Percentiles rank a stretch among this genome's conserved stretches.
Evolutionary conservation across 73 alveolate species (phyloP).

Genomic region (Tetrahymena thermophila): DNA sequence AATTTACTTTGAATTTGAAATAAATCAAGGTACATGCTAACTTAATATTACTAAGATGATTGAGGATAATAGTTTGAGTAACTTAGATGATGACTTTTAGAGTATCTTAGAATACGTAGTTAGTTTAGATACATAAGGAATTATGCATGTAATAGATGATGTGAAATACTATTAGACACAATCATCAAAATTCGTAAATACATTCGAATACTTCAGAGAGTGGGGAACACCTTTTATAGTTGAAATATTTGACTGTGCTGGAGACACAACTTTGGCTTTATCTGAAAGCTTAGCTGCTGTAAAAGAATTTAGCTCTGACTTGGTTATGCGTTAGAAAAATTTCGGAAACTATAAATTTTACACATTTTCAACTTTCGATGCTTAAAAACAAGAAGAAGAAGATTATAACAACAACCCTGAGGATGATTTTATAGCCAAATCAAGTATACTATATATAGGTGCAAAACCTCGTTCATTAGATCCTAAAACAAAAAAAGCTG

Average conservation of each 20-base stretch:
- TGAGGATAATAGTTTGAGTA: not conserved
- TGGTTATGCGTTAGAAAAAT: not conserved
- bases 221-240: not conserved
- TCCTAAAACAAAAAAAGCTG: not conserved
- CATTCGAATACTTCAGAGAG: not conserved
- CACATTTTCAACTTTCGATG: not conserved
- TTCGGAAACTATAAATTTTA: not conserved
- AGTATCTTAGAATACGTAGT: not conserved
- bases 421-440: not conserved
- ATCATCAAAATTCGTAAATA: not conserved
- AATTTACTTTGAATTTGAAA: not conserved
- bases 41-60: not conserved
- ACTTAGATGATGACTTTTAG: not conserved
- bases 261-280: not conserved
- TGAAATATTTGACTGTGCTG: not conserved
- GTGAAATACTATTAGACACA: not conserved
- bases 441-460: not conserved
- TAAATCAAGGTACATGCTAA: not conserved
- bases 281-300: not conserved
- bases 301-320: not conserved
- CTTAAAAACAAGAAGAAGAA: not conserved
- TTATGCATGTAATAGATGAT: not conserved
- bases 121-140: not conserved
- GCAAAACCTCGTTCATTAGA: not conserved
- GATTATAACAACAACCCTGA: not conserved